Base-by-base conservation (phyloP, 331 rosid genomes). In the Prunus yedoensis region DNA sequence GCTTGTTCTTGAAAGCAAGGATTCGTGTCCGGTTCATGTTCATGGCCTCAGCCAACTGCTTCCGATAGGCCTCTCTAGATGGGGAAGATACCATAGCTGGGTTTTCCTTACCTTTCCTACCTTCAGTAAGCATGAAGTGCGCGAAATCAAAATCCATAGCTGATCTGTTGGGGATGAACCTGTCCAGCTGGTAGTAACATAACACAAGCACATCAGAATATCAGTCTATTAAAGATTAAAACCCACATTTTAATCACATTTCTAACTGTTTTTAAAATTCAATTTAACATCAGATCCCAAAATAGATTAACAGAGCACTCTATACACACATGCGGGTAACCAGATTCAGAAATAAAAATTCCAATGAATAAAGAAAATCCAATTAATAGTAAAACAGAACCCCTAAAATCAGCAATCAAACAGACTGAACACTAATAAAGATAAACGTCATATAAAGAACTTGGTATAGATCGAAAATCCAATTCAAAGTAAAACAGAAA, bases 1-100 rank as follows among this genome's bases (percentile, higher is more conserved):
- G 91, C 83, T 87, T 92, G 83, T 92, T 88, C 96, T 88, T 92
- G 89, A 88, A 92, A 8, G 91, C 94, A 74, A 92, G 87, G 72
- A 90, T 90, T 77, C 94, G 75, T 4, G 89, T 80, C 5, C 92
- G 74, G 77, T 88, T 83, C 90, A 92, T 88, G 91, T 92, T 87
- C 46, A 80, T 70, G 10, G 90, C 88, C 64, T 87, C 94, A 0
- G 91, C 90, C 56, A 92, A 71, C 35, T 74, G 81, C 84, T 86
- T 85, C 84, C 57, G 85, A 66, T 88, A 92, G 17, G 93, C 93
- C 74, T 85, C 83, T 59, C 88, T 88, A 1, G 91, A 74, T 8
- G 97, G 93, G 13, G 85, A 82, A 4, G 91, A 83, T 66, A 58
- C 77, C 63, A 23, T 65, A 51, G 45, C 77, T 13, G 87, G 86